A percentile compares a stretch with the other conserved stretches of the same genome.
phyloP scores from a whole-genome alignment of 2,329 filamentous ascomycete species.

The Tolypocladium paradoxum region DNA sequence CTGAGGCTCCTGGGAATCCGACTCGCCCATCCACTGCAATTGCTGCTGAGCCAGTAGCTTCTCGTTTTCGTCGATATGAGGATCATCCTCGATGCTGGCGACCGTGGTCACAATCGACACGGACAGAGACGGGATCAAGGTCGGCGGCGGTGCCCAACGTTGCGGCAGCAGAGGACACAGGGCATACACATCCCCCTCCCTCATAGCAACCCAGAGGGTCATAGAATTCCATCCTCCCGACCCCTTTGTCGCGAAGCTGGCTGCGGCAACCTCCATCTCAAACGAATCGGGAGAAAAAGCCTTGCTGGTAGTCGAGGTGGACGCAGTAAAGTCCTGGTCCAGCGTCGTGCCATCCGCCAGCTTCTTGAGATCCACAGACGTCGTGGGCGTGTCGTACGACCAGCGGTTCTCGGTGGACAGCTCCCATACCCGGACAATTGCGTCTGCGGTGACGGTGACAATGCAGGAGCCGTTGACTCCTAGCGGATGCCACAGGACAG shows the following conservation, averaged over 20 bases:
- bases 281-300: conserved; percentile 81
- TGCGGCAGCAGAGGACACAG: conserved; percentile 81
- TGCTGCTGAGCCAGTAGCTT: conserved; percentile 53
- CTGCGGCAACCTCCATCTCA: conserved; percentile 89
- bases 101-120: conserved; percentile 71
- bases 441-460: conserved; percentile 81
- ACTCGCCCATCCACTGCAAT: conserved; percentile 55
- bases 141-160: conserved; percentile 70
- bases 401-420: conserved; percentile 72
- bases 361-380: conserved; percentile 82
- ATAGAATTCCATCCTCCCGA: conserved; percentile 88
- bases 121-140: conserved; percentile 70
- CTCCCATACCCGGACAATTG: conserved; percentile 85
- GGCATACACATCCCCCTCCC: conserved; percentile 84
- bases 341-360: conserved; percentile 72
- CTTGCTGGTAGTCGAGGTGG: conserved; percentile 61
- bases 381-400: conserved; percentile 74
- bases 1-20: conserved; percentile 51
- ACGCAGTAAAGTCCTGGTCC: conserved; percentile 75
- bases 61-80: conserved; percentile 36
- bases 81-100: conserved; percentile 50
- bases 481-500: conserved; percentile 85
- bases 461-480: conserved; percentile 72
- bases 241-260: conserved; percentile 59
- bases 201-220: conserved; percentile 96